Evolutionary conservation across 257 asterid genomes (phyloP).

Genomic region (Solanum etuberosum): DNA sequence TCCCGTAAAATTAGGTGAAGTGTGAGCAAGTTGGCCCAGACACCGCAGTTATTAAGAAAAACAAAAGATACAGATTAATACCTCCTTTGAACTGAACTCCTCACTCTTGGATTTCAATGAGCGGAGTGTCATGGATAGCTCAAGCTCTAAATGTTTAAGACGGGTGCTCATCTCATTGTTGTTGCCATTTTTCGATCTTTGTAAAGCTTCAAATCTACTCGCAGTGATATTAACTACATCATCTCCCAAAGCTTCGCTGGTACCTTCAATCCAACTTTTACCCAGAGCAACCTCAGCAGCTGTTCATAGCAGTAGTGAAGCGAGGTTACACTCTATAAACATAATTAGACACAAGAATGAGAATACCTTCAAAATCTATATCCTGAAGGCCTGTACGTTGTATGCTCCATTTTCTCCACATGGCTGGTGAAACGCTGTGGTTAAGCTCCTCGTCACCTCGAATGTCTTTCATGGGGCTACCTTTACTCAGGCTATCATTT

Average conservation of each 20-base stretch:
- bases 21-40: neutral
- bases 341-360: neutral
- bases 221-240: conserved; percentile 16
- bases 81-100: conserved; percentile 36
- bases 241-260: conserved; percentile 14
- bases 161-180: conserved; percentile 31
- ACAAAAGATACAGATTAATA: neutral
- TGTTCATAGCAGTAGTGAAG: conserved; percentile 21
- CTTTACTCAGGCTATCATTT: conserved; percentile 14
- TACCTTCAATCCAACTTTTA: conserved; percentile 13
- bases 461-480: conserved; percentile 12
- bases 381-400: conserved; percentile 38
- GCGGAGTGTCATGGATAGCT: conserved; percentile 50
- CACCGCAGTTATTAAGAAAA: neutral
- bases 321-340: neutral
- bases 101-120: conserved; percentile 41
- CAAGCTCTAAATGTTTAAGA: conserved; percentile 47
- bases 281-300: conserved; percentile 66
- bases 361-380: conserved; percentile 53
- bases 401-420: conserved; percentile 68
- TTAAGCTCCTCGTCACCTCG: conserved; percentile 10
- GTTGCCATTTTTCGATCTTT: conserved; percentile 15
- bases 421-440: conserved; percentile 35
- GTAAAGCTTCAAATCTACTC: conserved; percentile 20
- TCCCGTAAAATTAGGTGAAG: neutral